Evolutionary conservation across 2,329 filamentous ascomycete species (phyloP), one percentile per base, ranked within the genome.

Genomic region (Calycina marina): DNA sequence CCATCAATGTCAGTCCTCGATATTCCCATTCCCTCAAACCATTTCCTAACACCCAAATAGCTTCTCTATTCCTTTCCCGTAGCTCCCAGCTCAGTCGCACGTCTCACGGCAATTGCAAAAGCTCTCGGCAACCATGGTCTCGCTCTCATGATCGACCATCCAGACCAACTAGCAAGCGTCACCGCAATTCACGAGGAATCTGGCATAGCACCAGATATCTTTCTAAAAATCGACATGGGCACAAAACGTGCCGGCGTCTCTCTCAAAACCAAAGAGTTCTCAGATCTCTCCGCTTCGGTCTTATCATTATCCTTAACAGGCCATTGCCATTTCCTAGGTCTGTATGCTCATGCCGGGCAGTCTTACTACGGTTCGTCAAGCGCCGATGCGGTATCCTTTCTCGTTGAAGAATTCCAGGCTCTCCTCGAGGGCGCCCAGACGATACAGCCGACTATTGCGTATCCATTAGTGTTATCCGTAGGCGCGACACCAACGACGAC

Each of bases 401-500:
- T 85, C 6, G 60, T 61, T 1, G 57, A 57, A 6, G 80, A 86
- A 55, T 64, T 84, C 27, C 49, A 57, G 14, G 64, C 63, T 1
- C 52, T 75, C 4, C 54, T 62, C 34, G 44, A 52, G 4, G 72
- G 67, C 0, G 60, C 66, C 0, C 34, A 43, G n/a, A 41, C 46
- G 0, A 54, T 60, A 34, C 40, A 44, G 6, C n/a, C 16, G 14
- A 28, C 30, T 24, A 20, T 25, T n/a, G 24, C 22, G 20, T 35
- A 34, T 14, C 44, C 47, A 3, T 51, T 68, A 11, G 59, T 72
- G 0, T 59, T 88, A 3, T 81, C 76, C 1, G 74, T 84, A 0
- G 82, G 82, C 4, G 81, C 82, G 0, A 83, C 81, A 12, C 82
- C 82, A 0, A 85, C 80, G 0, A 72, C 75, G 1, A 72, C 74